Evolutionary conservation across 495 filamentous ascomycete genomes (phyloP).

Genomic region (Aspergillus bridgeri): DNA sequence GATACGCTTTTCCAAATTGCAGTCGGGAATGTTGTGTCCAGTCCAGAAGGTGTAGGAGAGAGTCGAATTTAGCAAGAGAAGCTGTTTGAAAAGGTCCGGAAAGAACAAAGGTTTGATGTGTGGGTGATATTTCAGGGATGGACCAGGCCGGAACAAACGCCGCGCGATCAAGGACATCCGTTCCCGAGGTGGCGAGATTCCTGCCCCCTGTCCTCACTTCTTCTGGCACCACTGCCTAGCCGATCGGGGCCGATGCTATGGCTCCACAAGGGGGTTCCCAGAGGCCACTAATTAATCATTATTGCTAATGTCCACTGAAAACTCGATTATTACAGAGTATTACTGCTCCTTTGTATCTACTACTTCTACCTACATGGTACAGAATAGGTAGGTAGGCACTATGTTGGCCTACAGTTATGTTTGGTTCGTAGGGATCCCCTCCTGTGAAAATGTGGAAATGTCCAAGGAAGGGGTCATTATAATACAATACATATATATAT

Average conservation of each 20-base stretch:
- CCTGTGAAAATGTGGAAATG: too few relatives aligned
- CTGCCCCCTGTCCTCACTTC: constrained; percentile 22
- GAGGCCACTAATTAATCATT: too few relatives aligned
- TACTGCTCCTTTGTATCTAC: constrained; percentile 1
- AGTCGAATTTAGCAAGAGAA: background rate
- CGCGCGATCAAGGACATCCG: constrained; percentile 20
- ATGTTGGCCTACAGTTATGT: too few relatives aligned
- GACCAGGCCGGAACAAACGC: constrained; percentile 5
- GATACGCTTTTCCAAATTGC: background rate
- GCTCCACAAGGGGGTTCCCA: constrained; percentile 11
- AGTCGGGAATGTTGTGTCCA: background rate
- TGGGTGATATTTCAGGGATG: constrained; percentile 24
- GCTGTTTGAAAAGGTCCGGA: background rate
- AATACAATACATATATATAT: too few relatives aligned
- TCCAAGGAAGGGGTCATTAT: too few relatives aligned
- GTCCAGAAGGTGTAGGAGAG: background rate
- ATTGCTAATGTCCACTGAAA: constrained; percentile 1
- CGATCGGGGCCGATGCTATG: constrained; percentile 27
- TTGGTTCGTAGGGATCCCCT: too few relatives aligned
- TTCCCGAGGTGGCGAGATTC: constrained; percentile 44
- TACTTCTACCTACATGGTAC: too few relatives aligned
- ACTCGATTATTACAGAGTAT: constrained; percentile 1
- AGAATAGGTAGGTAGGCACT: too few relatives aligned
- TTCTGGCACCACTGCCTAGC: constrained; percentile 40
- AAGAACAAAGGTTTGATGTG: background rate